Conservation (phyloP, 495 filamentous ascomycete species). For the Glutinoglossum americanum region DNA sequence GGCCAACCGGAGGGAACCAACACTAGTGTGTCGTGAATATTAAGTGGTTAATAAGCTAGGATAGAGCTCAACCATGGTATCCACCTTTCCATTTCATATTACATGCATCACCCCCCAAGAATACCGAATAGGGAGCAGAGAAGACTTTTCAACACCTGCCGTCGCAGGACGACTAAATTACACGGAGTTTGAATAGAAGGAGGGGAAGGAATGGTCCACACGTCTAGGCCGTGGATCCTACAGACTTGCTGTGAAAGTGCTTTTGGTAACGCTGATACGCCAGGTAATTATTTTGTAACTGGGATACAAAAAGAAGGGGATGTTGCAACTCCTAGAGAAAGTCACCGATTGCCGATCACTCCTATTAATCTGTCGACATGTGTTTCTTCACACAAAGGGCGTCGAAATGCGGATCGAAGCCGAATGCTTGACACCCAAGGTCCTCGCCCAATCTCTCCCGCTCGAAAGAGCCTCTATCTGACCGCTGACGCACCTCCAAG, state of each 20-base stretch:
- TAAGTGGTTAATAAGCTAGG: no score
- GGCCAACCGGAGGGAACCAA: no score
- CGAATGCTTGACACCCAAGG: background rate
- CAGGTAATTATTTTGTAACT: background rate
- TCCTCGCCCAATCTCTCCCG: background rate
- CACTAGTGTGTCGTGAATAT: no score
- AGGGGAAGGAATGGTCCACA: background rate
- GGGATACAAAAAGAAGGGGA: background rate
- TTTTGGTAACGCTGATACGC: background rate
- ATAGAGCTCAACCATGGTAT: background rate
- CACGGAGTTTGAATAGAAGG: background rate
- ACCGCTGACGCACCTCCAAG: slow-evolving; percentile 14
- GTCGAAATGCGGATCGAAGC: background rate
- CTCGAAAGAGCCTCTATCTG: slow-evolving; percentile 11
- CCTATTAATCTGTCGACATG: background rate
- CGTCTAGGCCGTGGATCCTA: background rate
- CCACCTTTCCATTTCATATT: background rate
- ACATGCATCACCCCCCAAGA: background rate
- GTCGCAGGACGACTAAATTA: background rate
- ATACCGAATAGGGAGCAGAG: background rate
- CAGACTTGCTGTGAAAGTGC: background rate
- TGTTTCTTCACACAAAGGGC: background rate
- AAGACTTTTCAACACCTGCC: background rate
- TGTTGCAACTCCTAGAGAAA: background rate
- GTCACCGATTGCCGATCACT: background rate